Conservation (phyloP, 768 basidiomycete species). For the Rhodotorula taiwanensis region DNA sequence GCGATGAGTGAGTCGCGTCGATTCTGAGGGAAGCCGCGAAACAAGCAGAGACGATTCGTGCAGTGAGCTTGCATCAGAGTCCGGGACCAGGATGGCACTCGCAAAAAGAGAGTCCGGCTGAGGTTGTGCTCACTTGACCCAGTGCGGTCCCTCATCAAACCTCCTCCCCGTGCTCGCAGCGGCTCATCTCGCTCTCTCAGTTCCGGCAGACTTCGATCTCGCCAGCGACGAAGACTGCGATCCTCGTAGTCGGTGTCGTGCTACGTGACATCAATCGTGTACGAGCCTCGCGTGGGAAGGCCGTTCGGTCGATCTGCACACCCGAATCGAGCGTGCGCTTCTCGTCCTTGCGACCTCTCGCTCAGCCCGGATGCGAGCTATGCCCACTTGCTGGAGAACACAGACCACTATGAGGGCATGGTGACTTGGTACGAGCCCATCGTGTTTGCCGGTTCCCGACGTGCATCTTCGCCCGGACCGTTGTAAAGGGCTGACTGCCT, state of each 20-base stretch:
- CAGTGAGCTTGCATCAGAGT: background rate
- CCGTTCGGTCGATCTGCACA: background rate
- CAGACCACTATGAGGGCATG: background rate
- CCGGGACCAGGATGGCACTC: conserved; percentile 9
- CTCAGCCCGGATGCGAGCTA: background rate
- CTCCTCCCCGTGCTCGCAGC: background rate
- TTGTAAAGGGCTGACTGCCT: background rate
- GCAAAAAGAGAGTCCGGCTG: background rate
- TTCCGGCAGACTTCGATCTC: background rate
- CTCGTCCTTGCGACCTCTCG: background rate
- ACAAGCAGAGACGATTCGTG: background rate
- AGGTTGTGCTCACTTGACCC: background rate
- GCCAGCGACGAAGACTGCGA: background rate
- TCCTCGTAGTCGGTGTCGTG: background rate
- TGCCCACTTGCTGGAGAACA: background rate
- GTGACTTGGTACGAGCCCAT: conserved; percentile 5
- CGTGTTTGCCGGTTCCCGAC: background rate
- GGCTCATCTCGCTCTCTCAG: conserved; percentile 3
- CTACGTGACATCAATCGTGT: background rate
- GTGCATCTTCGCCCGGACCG: background rate
- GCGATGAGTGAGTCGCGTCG: background rate
- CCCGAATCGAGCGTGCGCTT: conserved; percentile 8
- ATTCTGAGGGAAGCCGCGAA: background rate
- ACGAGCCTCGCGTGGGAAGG: conserved; percentile 1
- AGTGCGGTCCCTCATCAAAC: background rate